phyloP scores from a whole-genome alignment of 768 basidiomycete genomes.

The Kwoniella botswanensis region DNA sequence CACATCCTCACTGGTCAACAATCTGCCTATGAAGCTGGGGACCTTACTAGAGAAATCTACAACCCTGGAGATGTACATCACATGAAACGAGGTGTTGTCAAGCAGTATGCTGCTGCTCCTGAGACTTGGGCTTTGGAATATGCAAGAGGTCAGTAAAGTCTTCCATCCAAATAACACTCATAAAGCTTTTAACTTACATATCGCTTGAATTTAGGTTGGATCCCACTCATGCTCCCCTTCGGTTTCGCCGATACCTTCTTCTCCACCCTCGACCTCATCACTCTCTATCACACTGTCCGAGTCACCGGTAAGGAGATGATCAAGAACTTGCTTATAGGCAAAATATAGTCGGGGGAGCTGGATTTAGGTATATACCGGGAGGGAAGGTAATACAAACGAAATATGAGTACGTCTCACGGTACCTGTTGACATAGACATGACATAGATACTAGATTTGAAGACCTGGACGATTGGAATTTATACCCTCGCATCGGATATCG shows the following conservation, averaged over 20 bases:
- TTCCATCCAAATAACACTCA: background rate
- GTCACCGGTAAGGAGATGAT: constrained; percentile 84
- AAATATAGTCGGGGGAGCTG: constrained; percentile 66
- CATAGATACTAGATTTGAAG: background rate
- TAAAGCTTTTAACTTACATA: background rate
- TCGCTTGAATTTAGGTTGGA: constrained; percentile 73
- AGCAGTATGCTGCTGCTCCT: constrained; percentile 98
- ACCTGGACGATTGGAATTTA: background rate
- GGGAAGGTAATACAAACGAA: background rate
- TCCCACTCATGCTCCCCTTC: constrained; percentile 94
- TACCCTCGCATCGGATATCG: background rate
- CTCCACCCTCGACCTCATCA: constrained; percentile 86
- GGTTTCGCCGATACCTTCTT: constrained; percentile 82
- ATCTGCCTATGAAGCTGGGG: constrained; percentile 86
- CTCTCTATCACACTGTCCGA: constrained; percentile 75
- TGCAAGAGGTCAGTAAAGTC: constrained; percentile 71
- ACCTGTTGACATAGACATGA: background rate
- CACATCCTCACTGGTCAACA: constrained; percentile 92
- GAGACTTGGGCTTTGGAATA: constrained; percentile 96
- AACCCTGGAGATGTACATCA: constrained; percentile 81
- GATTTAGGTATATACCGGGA: background rate
- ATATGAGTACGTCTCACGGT: no score
- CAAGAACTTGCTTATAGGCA: constrained; percentile 78
- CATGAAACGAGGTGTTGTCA: constrained; percentile 78
- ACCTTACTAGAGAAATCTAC: constrained; percentile 82